These are phyloP conservation scores for Nidularia sp. DNA, from an alignment of 768 basidiomycete genomes.

Conservation along the genomic window DNA sequence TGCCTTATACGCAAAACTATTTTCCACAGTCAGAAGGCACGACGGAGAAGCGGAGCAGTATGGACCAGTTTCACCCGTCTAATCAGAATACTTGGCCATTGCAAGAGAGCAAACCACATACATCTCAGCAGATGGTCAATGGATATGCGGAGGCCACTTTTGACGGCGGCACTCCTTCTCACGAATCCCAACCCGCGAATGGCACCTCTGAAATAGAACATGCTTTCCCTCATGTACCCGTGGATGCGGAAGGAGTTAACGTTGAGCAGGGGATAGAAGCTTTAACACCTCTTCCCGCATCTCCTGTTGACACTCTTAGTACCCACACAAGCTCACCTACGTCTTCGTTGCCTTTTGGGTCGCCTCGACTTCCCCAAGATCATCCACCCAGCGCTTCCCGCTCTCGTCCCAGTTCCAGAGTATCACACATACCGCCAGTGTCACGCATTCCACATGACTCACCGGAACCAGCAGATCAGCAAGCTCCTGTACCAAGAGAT, in stretches of 20 bases:
- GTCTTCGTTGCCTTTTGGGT: not conserved
- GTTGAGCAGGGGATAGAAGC: not conserved
- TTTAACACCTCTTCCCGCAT: not conserved
- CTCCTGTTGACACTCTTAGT: conserved; percentile 2
- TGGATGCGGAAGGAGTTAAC: too few species aligned
- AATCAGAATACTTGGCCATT: too few species aligned
- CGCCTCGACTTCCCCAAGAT: not conserved
- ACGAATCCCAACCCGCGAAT: not conserved
- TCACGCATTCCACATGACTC: not conserved
- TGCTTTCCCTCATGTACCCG: too few species aligned
- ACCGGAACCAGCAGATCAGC: not conserved
- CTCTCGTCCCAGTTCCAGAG: not conserved
- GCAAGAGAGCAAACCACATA: too few species aligned
- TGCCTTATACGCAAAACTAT: too few species aligned
- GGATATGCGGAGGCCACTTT: not conserved
- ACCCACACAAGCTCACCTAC: not conserved
- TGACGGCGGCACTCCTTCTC: not conserved
- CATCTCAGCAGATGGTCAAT: too few species aligned
- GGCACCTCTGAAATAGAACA: conserved; percentile 8
- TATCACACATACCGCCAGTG: not conserved
- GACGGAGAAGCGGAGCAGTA: too few species aligned
- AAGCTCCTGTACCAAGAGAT: not conserved
- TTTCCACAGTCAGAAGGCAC: too few species aligned
- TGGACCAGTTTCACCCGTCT: too few species aligned
- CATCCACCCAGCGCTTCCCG: not conserved